Base-by-base conservation (phyloP, 225 moss, liverwort and hornwort species). In the Climacium dendroides region DNA sequence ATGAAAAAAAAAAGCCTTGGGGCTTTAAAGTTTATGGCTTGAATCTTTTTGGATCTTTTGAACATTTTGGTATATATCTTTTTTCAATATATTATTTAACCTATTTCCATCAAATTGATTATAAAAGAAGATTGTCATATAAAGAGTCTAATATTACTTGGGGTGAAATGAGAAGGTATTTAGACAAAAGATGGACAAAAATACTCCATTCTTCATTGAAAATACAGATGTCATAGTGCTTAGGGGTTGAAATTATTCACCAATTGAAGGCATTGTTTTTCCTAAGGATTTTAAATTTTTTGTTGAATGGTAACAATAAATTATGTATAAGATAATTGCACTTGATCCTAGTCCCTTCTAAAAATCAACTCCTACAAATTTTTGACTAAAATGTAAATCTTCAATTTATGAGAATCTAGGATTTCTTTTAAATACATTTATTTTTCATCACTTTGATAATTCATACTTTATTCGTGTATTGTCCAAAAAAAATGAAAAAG, bases 311-410 rank as follows among this genome's bases (percentile, higher is more conserved):
- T 32, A 15, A 62, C 32, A 62, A 62, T 4, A 62, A 62, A 62
- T 62, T 61, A 8, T 4, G 8, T 30, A 37, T 66, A 22, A n/a
- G 3, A 1, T 11, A n/a, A n/a, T 19, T 66, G n/a, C 20, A 22
- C 11, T 11, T 66, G 6, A 20, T 66, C 20, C 11, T n/a, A 11
- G 3, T 66, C 6, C 34, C 2, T n/a, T 37, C 37, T 0, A 0
- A 22, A n/a, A 37, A 67, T 23, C 1, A 0, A 2, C 7, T 13
- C 7, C 9, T 10, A 4, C 0, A 2, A 23, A 37, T 37, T 22
- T 6, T 4, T 23, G 4, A 6, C 37, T 7, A 37, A 37, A 67
- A 37, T 37, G 1, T 66, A 6, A 20, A n/a, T 22, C 22, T 1
- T 66, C 22, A 11, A 22, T 20, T 22, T 12, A 66, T 66, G n/a